Evolutionary conservation across 805 yeast genomes (phyloP).

Genomic region (Geotrichum ghanense): DNA sequence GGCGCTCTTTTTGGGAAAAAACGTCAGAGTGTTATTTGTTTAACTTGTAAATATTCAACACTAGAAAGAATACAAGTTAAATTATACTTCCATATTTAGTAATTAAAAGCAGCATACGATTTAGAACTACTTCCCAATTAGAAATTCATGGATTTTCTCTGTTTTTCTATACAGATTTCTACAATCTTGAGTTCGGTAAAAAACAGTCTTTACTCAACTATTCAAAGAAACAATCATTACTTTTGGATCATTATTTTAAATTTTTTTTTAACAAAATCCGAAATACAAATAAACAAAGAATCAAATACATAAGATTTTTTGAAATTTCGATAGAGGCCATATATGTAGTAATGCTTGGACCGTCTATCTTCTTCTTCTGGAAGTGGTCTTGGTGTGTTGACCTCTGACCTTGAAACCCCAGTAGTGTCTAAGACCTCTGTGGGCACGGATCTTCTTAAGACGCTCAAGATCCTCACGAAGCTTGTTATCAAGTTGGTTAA

Average conservation of each 20-base stretch:
- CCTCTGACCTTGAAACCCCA: slow-evolving; percentile 99
- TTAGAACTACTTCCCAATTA: no score
- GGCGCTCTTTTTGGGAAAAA: background rate
- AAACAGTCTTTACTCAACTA: background rate
- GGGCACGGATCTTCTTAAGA: slow-evolving; percentile 99
- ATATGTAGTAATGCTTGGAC: background rate
- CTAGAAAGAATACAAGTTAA: no score
- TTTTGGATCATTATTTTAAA: background rate
- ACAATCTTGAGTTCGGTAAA: no score
- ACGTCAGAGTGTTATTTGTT: background rate
- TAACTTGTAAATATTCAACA: background rate
- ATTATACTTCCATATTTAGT: no score
- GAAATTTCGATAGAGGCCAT: background rate
- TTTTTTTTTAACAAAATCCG: background rate
- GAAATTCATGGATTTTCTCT: background rate
- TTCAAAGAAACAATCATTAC: background rate
- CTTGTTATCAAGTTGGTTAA: slow-evolving; percentile 98
- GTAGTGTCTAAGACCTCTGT: slow-evolving; percentile 99
- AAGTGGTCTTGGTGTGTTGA: slow-evolving; percentile 99
- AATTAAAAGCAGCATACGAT: background rate
- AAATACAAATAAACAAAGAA: background rate
- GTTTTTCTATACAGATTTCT: no score
- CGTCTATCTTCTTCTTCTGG: slow-evolving; percentile 65
- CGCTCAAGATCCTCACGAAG: slow-evolving; percentile 99
- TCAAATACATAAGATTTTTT: background rate